phyloP scores from a whole-genome alignment of 495 filamentous ascomycete species.

The Tuber borchii region DNA sequence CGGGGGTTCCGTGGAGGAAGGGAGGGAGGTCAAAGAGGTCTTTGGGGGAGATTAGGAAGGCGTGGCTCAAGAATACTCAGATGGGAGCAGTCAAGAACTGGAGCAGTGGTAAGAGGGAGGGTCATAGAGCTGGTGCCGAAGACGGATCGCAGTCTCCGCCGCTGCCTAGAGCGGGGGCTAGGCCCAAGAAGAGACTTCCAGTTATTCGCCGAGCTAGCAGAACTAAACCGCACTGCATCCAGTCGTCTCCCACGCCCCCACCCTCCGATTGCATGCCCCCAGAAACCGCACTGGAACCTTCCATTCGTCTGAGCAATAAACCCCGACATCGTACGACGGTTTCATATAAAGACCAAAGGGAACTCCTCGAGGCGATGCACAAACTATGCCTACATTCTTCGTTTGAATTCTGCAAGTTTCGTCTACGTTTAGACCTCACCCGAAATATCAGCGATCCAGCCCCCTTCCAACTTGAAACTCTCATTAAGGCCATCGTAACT shows the following conservation, averaged over 20 bases:
- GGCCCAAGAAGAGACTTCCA: not conserved
- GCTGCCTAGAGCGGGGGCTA: not conserved
- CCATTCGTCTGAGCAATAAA: slow-evolving; percentile 2
- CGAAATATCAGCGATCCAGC: slow-evolving; percentile 24
- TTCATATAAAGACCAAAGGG: slow-evolving; percentile 18
- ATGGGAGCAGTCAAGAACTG: not conserved
- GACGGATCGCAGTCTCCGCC: not conserved
- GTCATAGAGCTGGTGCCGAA: not conserved
- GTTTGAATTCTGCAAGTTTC: slow-evolving; percentile 26
- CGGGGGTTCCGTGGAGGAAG: not conserved
- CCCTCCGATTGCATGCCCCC: not conserved
- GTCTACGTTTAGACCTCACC: slow-evolving; percentile 18
- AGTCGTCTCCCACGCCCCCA: not conserved
- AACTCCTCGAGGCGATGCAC: slow-evolving; percentile 16
- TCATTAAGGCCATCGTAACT: slow-evolving; percentile 21
- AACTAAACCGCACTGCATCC: not conserved
- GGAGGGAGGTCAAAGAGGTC: not conserved
- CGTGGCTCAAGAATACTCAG: not conserved
- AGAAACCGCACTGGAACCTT: not conserved
- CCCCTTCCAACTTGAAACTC: slow-evolving; percentile 8
- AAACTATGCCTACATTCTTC: slow-evolving; percentile 26
- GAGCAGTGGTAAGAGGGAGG: not conserved
- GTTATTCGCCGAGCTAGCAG: not conserved
- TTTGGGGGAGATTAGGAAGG: not conserved
- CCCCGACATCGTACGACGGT: slow-evolving; percentile 8